Evolutionary conservation across 1,139 yeast genomes (phyloP).

Genomic region (Citeromyces hawaiiensis): DNA sequence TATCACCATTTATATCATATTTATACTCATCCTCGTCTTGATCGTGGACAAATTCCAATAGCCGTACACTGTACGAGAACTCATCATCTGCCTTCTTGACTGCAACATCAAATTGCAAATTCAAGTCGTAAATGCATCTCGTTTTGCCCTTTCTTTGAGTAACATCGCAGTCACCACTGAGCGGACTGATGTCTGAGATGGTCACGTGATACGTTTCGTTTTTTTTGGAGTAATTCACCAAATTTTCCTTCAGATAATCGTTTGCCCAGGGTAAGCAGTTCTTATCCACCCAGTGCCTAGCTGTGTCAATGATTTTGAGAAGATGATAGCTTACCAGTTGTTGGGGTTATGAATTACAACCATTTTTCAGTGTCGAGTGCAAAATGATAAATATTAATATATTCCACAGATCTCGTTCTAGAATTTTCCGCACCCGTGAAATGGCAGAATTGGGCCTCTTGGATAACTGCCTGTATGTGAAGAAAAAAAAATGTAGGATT

Average conservation of each 20-base stretch:
- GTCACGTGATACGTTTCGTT: slow-evolving; percentile 20
- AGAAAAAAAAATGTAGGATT: no score
- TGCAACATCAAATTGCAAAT: slow-evolving; percentile 30
- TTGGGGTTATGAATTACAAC: slow-evolving; percentile 79
- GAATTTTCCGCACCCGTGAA: slow-evolving; percentile 1
- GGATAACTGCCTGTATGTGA: no score
- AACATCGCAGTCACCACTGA: slow-evolving; percentile 68
- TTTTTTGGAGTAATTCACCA: slow-evolving; percentile 19
- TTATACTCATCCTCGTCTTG: slow-evolving; percentile 52
- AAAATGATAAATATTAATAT: background rate
- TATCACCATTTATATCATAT: slow-evolving; percentile 30
- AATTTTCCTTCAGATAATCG: slow-evolving; percentile 33
- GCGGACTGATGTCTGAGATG: slow-evolving; percentile 27
- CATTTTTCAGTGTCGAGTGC: slow-evolving; percentile 1
- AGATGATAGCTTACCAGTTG: slow-evolving; percentile 69
- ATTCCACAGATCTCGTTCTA: background rate
- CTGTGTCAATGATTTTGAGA: no score
- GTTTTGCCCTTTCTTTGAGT: slow-evolving; percentile 75
- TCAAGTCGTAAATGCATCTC: slow-evolving; percentile 59
- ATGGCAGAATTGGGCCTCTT: slow-evolving; percentile 1
- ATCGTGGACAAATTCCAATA: slow-evolving; percentile 68
- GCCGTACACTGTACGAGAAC: slow-evolving; percentile 24
- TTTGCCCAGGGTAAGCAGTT: slow-evolving; percentile 72
- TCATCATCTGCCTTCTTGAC: slow-evolving; percentile 15
- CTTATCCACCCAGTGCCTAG: slow-evolving; percentile 72